These are phyloP conservation scores for Magnolia kwangsiensis DNA, from an alignment of 164 flowering plant species.

Conservation along the genomic window DNA sequence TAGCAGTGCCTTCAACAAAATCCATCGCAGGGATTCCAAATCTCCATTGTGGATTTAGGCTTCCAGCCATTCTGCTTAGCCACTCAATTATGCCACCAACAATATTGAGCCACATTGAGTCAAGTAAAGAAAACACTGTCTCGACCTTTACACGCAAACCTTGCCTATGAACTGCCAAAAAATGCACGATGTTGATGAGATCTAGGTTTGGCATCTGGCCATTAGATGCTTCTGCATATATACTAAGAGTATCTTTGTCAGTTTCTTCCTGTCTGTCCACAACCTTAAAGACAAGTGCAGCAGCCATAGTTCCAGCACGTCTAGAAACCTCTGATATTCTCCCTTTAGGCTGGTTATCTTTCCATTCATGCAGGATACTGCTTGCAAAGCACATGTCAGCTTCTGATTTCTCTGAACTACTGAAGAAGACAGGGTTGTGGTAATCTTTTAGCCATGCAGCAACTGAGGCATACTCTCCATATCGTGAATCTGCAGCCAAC, in stretches of 20 bases:
- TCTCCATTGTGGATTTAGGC: constrained; percentile 72
- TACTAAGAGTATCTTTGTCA: constrained; percentile 57
- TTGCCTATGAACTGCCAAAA: constrained; percentile 84
- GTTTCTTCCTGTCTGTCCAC: constrained; percentile 31
- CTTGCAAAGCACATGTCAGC: constrained; percentile 26
- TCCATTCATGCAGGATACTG: constrained; percentile 14
- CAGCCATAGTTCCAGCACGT: constrained; percentile 98
- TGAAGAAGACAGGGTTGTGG: constrained; percentile 51
- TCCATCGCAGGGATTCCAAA: constrained; percentile 69
- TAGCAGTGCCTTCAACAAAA: constrained; percentile 74
- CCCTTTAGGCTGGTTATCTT: constrained; percentile 6
- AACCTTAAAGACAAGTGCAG: constrained; percentile 87
- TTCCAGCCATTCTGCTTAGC: constrained; percentile 53
- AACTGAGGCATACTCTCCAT: constrained; percentile 80
- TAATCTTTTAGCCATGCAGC: constrained; percentile 87
- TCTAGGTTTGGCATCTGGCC: constrained; percentile 99
- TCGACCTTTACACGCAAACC: constrained; percentile 73
- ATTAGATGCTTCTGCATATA: constrained; percentile 94
- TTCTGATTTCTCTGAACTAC: constrained; percentile 21
- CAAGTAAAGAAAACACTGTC: constrained; percentile 45
- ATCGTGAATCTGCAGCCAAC: constrained; percentile 86
- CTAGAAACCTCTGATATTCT: constrained; percentile 40
- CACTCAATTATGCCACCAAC: constrained; percentile 57
- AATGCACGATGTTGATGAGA: constrained; percentile 82
- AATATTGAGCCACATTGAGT: constrained; percentile 48